These are phyloP conservation scores for Orbilia ellipsospora DNA, from an alignment of 2,329 filamentous ascomycete genomes.

Conservation along the genomic window DNA sequence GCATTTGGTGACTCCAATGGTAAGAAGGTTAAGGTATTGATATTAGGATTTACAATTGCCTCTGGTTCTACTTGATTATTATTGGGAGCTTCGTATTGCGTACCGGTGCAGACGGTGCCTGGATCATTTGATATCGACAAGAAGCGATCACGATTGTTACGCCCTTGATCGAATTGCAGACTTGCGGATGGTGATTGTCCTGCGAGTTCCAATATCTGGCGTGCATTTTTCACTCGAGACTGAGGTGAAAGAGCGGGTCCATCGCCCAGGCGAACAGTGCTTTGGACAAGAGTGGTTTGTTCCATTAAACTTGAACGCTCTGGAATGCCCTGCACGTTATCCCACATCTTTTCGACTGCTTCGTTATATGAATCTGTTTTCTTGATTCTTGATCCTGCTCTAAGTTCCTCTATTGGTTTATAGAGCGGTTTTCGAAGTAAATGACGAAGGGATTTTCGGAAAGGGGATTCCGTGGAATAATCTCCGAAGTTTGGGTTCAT, in stretches of 20 bases:
- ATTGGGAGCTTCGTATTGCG: no score
- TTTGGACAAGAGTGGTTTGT: conserved; percentile 10
- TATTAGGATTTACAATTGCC: not conserved
- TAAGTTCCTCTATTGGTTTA: not conserved
- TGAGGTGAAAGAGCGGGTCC: no score
- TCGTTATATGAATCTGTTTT: conserved; percentile 5
- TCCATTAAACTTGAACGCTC: conserved; percentile 22
- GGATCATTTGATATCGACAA: not conserved
- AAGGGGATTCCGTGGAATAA: not conserved
- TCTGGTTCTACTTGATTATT: no score
- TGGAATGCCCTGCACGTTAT: conserved; percentile 20
- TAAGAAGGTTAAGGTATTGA: conserved; percentile 2
- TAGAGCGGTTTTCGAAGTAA: conserved; percentile 25
- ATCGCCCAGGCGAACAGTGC: conserved; percentile 5
- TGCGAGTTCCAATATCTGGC: no score
- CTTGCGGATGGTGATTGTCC: not conserved
- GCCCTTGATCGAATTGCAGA: not conserved
- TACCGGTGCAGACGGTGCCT: no score
- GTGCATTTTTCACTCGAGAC: no score
- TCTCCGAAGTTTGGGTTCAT: conserved; percentile 9
- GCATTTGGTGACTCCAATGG: not conserved
- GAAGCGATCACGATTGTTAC: conserved; percentile 1
- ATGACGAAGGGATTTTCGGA: conserved; percentile 6
- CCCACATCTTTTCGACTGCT: conserved; percentile 19
- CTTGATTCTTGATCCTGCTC: not conserved